Base-by-base conservation (phyloP, 169 alveolate genomes). In the Babesia caballi region DNA sequence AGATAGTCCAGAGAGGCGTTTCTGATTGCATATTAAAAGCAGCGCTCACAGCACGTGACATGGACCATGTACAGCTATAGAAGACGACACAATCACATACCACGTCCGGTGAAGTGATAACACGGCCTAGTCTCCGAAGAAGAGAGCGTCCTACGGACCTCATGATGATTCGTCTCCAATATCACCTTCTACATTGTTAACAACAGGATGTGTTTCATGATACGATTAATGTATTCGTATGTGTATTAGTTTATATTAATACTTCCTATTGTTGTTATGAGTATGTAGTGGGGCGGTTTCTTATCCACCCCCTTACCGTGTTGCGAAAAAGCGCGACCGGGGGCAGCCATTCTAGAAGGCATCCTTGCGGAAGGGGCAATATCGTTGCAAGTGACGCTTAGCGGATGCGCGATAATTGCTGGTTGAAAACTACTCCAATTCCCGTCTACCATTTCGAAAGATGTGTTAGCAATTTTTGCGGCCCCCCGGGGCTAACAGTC, bases 381-480 rank as follows among this genome's bases (percentile, higher is more conserved):
- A 93, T 95, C 98, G 99, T 92, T 94, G 97, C 98, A 96, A 91
- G 94, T 96, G 98, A 95, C 99, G 99, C 98, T 94, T 93, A 94
- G 98, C 99, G 98, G 99, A 96, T 95, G 98, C 97, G 98, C 99
- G 98, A 94, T 94, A 89, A 91, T 94, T 96, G 99, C 99, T 96
- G 95, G 98, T 96, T 96, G 99, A 95, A 95, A 95, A 96, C 99
- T 96, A 96, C 96, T 94, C 98, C 98, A 94, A 95, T 94, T 94
- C 93, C 96, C 96, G 96, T 93, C 93, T 85, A 82, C 80, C 89
- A 90, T 91, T 94, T 89, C 93, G 94, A 53, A 89, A 92, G 96
- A 94, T 94, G 80, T 84, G 96, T 77, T 85, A 88, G 97, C 97
- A 94, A 95, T 92, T 94, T 94, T 95, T 95, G 97, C 91, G 92